Evolutionary conservation across 148 eudicot species (phyloP), one percentile per base, ranked within the genome.

Genomic region (Rhododendron mucronatum): DNA sequence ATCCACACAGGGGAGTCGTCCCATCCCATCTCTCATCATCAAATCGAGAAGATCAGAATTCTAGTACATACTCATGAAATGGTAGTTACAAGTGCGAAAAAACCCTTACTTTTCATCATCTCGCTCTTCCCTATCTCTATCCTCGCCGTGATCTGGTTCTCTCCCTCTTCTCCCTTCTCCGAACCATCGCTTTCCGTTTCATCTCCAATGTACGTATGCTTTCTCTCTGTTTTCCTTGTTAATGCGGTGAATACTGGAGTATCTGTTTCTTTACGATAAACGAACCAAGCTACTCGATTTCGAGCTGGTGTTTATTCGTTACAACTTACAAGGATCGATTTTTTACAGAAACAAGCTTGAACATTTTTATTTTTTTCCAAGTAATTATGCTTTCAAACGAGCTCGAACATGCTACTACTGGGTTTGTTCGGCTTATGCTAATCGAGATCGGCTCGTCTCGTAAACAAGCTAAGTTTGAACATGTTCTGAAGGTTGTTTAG

Each of bases 151-250:
- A 51, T 92, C 77, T 91, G 84, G 86, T 86, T 93, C 61, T 88
- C 96, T 3, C 93, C 95, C 55, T 88, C 93, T 51, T 94, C 92
- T n/a, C 90, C 92, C 78, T 92, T 91, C 84, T 89, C 92, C 47
- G 76, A 88, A 89, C 88, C 88, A 41, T 87, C 88, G 30, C 23
- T 84, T 33, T 85, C 92, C 35, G 84, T 92, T 48, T 45, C 45
- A 85, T 88, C 89, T 37, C 61, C 53, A 23, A 44, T 78, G 89
- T 11, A 26, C 51, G 89, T 84, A 73, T 82, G 82, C 45, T 20
- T 1, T 59, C 16, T 55, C 65, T 59, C 21, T 30, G 53, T 74
- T 65, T 77, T 77, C 16, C 33, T 78, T 33, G 26, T 21, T 78
- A 9, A 23, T 16, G 7, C 20, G 8, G 6, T 80, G 59, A 45